A percentile compares a stretch with the other conserved stretches of the same genome.
These are phyloP conservation scores for Aristolochia californica DNA, from an alignment of 164 flowering plant genomes.

Conservation along the genomic window DNA sequence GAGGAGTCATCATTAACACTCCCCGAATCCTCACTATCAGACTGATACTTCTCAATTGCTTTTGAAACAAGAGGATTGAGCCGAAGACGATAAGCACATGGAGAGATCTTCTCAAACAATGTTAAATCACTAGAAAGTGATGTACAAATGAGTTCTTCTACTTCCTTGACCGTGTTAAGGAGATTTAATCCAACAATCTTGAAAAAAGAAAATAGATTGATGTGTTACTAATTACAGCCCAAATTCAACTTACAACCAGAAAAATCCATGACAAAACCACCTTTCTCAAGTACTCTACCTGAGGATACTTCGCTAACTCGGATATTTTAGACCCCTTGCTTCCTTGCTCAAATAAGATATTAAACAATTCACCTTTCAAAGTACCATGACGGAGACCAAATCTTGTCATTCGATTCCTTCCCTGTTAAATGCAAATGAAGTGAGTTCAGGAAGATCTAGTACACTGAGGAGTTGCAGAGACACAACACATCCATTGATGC, in stretches of 20 bases:
- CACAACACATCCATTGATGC: background rate
- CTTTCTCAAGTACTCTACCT: conserved; percentile 28
- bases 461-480: too few species aligned
- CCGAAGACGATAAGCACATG: conserved; percentile 74
- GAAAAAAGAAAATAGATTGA: conserved; percentile 9
- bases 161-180: conserved; percentile 33
- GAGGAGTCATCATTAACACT: conserved; percentile 56
- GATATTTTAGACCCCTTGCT: conserved; percentile 60
- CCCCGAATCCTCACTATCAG: conserved; percentile 65
- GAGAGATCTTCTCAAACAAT: conserved; percentile 86
- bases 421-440: conserved; percentile 30
- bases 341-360: conserved; percentile 54
- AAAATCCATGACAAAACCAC: too few species aligned
- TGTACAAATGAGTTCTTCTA: conserved; percentile 52
- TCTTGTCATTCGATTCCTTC: conserved; percentile 37
- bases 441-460: background rate
- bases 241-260: too few species aligned
- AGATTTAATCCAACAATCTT: conserved; percentile 68
- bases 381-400: conserved; percentile 70
- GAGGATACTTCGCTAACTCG: conserved; percentile 49
- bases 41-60: conserved; percentile 27
- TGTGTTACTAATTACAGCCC: too few species aligned
- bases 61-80: conserved; percentile 19
- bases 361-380: conserved; percentile 73
- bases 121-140: conserved; percentile 88